Conservation (phyloP, 306 rosid genomes). For the Cucurbita ficifolia region DNA sequence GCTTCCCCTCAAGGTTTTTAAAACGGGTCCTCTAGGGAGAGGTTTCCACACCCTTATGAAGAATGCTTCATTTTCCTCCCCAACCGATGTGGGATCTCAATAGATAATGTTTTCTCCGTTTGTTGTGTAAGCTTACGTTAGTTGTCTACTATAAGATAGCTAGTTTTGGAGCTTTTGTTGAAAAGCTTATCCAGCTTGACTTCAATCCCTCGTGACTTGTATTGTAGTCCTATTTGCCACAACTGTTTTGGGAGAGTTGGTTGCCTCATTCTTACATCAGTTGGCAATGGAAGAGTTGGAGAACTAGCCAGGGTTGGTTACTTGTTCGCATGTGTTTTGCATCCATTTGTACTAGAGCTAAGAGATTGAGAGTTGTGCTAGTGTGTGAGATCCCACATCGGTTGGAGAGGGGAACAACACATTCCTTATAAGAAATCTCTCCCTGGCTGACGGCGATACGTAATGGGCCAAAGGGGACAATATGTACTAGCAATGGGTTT, state of each 20-base stretch:
- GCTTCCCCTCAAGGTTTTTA: too few species aligned
- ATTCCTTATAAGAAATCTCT: too few species aligned
- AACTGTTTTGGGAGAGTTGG: neutral
- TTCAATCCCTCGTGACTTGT: neutral
- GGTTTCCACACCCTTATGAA: too few species aligned
- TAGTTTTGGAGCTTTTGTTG: neutral
- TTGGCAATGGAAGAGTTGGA: neutral
- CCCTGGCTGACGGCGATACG: too few species aligned
- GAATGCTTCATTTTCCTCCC: too few species aligned
- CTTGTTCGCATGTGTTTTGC: neutral
- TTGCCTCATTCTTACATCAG: neutral
- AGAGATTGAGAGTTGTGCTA: neutral
- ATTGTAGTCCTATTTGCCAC: neutral
- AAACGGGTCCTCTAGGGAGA: too few species aligned
- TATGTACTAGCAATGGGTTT: too few species aligned
- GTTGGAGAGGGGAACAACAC: too few species aligned
- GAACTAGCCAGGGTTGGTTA: neutral
- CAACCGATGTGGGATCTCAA: too few species aligned
- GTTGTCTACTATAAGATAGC: neutral
- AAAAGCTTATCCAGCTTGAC: neutral
- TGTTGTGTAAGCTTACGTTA: neutral
- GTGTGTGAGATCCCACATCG: neutral
- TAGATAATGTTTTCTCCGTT: neutral
- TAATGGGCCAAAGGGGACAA: too few species aligned
- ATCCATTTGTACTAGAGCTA: neutral